A percentile compares a stretch with the other conserved stretches of the same genome.
These are phyloP conservation scores for Kwoniella dendrophila DNA, from an alignment of 768 basidiomycete species.

Conservation along the genomic window DNA sequence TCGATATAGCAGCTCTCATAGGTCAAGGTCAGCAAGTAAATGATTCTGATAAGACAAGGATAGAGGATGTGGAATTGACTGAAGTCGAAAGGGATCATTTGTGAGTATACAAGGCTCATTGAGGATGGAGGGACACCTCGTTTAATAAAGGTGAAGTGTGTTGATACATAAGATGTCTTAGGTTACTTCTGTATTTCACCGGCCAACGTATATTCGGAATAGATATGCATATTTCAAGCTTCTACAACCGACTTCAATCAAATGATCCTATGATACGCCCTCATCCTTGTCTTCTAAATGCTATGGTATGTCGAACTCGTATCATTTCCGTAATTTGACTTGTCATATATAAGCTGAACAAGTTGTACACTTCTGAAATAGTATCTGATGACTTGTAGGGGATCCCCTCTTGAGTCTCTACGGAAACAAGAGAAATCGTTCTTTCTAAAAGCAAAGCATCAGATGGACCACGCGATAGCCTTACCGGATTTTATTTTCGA, in stretches of 20 bases:
- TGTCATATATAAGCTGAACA: not conserved
- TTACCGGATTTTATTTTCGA: slow-evolving; percentile 15
- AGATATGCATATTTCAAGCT: slow-evolving; percentile 30
- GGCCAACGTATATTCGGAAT: slow-evolving; percentile 27
- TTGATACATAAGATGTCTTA: too few relatives aligned
- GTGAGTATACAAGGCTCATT: slow-evolving; percentile 10
- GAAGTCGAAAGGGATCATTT: slow-evolving; percentile 29
- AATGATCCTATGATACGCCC: slow-evolving; percentile 14
- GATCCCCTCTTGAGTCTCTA: slow-evolving; percentile 16
- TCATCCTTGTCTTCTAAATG: slow-evolving; percentile 28
- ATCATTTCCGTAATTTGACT: not conserved
- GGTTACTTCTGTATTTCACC: slow-evolving; percentile 30
- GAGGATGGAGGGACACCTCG: too few relatives aligned
- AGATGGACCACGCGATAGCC: slow-evolving; percentile 21
- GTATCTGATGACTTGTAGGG: slow-evolving; percentile 27
- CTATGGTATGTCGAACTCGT: slow-evolving; percentile 18
- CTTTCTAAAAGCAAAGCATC: slow-evolving; percentile 6
- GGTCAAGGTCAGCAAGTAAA: not conserved
- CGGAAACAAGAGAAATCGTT: slow-evolving; percentile 16
- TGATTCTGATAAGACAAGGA: not conserved
- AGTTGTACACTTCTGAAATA: not conserved
- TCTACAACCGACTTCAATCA: slow-evolving; percentile 19
- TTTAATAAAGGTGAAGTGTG: too few relatives aligned
- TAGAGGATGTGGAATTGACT: not conserved
- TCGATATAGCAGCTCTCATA: slow-evolving; percentile 7